Base-by-base conservation (phyloP, 768 basidiomycete genomes). In the Suillus subaureus region DNA sequence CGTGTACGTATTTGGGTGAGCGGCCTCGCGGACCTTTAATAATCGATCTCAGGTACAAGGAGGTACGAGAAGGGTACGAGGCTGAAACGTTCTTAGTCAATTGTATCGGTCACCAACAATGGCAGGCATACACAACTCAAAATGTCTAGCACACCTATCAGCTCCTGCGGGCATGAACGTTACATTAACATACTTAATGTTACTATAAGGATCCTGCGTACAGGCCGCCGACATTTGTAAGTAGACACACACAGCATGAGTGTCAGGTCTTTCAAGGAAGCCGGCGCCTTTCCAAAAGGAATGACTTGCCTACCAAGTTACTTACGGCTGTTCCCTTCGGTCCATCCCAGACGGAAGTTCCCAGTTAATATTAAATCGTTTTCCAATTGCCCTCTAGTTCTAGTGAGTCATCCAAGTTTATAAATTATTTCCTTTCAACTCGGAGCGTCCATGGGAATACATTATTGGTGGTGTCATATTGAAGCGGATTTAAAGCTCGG, bases 11-110 rank as follows among this genome's bases (percentile, higher is more conserved):
- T 58, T 58, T 58, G 57, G 57, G 5, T 26, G 39, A 60, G 39
- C 40, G 26, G 11, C 58, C 40, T 60, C 58, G 58, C 58, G 58
- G 58, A 60, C 58, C 40, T 60, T 60, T 21, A 60, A 60, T 60
- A 60, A 42, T 40, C 13, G 13, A 35, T 58, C 11, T 60, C 39
- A 60, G 39, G 57, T 28, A 60, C 39, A 40, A 16, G 37, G 16
- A 18, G 49, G 28, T 52, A 31, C 51, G 33, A 55, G 18, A 26
- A 9, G 11, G 49, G 28, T 52, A 31, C 51, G 33, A 55, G 18
- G 18, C 39, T 42, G 58, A 60, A 60, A 42, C 58, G 28, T 60
- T 21, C 23, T 21, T 42, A 42, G 26, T 28, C 40, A 26, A 58
- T 26, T 39, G 13, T 5, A 57, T 15, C 21, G 6, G 49, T 51